phyloP scores from a whole-genome alignment of 768 basidiomycete species.

The Strobilomyces confusus region DNA sequence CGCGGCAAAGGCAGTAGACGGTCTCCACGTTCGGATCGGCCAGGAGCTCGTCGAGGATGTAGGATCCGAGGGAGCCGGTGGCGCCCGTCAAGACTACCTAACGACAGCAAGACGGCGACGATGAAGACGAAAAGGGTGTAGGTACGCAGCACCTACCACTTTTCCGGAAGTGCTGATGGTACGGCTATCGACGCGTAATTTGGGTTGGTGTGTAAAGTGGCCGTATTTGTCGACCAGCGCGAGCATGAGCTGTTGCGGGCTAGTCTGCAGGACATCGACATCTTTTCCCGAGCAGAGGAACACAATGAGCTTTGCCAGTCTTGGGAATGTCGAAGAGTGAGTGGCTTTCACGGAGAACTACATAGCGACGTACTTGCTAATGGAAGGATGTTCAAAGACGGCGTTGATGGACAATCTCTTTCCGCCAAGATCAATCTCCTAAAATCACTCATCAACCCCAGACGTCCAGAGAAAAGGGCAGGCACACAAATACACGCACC shows the following conservation, averaged over 20 bases:
- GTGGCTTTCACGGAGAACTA: neutral
- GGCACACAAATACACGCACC: conserved; percentile 18
- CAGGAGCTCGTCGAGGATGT: conserved; percentile 46
- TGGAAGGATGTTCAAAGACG: conserved; percentile 49
- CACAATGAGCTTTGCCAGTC: conserved; percentile 40
- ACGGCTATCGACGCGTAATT: conserved; percentile 3
- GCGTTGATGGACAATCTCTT: conserved; percentile 28
- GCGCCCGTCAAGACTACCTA: conserved; percentile 45
- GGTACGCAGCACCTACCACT: conserved; percentile 11
- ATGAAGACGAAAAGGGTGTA: neutral
- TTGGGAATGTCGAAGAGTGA: conserved; percentile 9
- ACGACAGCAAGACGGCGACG: neutral
- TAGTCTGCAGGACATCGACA: conserved; percentile 14
- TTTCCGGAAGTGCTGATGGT: conserved; percentile 3
- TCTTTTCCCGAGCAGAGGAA: conserved; percentile 32
- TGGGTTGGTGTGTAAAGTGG: conserved; percentile 5
- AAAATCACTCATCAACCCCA: neutral
- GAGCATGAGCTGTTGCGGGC: conserved; percentile 39
- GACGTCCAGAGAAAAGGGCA: conserved; percentile 23
- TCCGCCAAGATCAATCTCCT: conserved; percentile 18
- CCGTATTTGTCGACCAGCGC: conserved; percentile 43
- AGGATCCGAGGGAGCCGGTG: conserved; percentile 52
- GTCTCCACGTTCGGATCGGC: conserved; percentile 33
- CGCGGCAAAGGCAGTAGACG: conserved; percentile 51
- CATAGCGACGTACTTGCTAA: conserved; percentile 30